Percentiles rank a stretch among this genome's conserved stretches.
phyloP scores from a whole-genome alignment of 129 eudicot genomes.

The Chrysanthemum seticuspe region DNA sequence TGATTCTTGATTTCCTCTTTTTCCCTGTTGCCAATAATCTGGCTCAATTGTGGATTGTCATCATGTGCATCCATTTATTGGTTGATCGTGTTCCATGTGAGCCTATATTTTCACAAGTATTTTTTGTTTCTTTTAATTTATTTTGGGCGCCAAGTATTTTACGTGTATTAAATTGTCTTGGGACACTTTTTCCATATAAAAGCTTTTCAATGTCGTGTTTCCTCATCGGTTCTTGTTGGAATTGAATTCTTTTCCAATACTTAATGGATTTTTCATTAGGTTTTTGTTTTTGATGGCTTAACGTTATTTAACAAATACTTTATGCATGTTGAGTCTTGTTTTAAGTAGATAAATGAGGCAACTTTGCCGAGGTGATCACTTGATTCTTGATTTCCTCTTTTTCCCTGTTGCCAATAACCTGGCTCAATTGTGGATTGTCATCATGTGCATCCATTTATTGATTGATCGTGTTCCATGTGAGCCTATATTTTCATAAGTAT shows the following conservation, averaged over 20 bases:
- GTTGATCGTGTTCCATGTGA: conserved; percentile 12
- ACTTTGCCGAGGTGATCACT: conserved; percentile 34
- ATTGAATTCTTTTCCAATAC: neutral
- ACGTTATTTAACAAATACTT: neutral
- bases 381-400: conserved; percentile 35
- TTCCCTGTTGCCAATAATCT: conserved; percentile 41
- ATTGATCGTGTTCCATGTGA: conserved; percentile 10
- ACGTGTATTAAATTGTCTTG: no score
- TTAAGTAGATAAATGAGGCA: neutral
- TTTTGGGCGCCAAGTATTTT: neutral
- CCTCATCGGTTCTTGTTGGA: neutral
- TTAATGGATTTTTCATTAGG: conserved; percentile 11
- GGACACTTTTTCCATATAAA: neutral
- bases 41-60: conserved; percentile 21
- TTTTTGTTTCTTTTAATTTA: no score
- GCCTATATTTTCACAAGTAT: neutral
- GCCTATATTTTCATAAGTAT: conserved; percentile 1
- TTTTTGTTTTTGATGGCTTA: neutral
- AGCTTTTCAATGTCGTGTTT: neutral
- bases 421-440: conserved; percentile 22
- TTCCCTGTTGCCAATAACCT: conserved; percentile 42
- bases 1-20: conserved; percentile 36
- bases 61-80: conserved; percentile 11
- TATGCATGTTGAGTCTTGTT: no score
- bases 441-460: conserved; percentile 10